Evolutionary conservation across 2,329 filamentous ascomycete genomes (phyloP), one percentile per base, ranked within the genome.

Genomic region (Verticillium isaacii): DNA sequence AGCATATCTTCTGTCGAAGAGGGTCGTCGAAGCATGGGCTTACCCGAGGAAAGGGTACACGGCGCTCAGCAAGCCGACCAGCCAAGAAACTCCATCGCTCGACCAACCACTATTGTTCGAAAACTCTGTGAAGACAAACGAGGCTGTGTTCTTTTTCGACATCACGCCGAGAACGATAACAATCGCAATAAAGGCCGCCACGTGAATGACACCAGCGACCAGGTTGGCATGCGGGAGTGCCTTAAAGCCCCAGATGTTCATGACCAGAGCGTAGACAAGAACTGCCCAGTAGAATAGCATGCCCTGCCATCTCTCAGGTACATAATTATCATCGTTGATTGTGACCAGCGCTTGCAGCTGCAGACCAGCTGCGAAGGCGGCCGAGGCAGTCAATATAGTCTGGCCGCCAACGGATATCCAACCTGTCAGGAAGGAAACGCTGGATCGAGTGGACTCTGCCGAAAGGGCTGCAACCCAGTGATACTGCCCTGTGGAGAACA

Each of bases 401-500:
- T 80, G 78, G 0, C 79, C 80, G 15, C 78, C 79, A 29, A 81
- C 73, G 1, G 75, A 78, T 37, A 81, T 77, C 77, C 78, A 80
- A 64, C 75, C 75, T 1, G 74, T 77, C 57, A 76, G 72, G 74
- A 75, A 80, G 1, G 76, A 73, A 2, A 75, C 73, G 3, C 73
- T 66, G 5, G 72, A 69, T 60, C 71, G 72, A 14, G 72, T 72
- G 1, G 70, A 71, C 3, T 63, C 57, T 8, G 76, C 72, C 8
- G 72, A 64, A 12, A 80, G 69, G 5, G 73, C 74, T 0, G 77
- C 73, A 6, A 80, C 76, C 78, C 78, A 80, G 66, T 80, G 76
- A 54, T 80, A 80, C 68, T 80, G 78, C 9, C 77, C 77, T 76
- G 54, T 17, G 36, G 36, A 32, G 14, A 15, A 17, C 2, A 29